Conservation (phyloP, 176 grass and related monocot species). For the Zea luxurians region DNA sequence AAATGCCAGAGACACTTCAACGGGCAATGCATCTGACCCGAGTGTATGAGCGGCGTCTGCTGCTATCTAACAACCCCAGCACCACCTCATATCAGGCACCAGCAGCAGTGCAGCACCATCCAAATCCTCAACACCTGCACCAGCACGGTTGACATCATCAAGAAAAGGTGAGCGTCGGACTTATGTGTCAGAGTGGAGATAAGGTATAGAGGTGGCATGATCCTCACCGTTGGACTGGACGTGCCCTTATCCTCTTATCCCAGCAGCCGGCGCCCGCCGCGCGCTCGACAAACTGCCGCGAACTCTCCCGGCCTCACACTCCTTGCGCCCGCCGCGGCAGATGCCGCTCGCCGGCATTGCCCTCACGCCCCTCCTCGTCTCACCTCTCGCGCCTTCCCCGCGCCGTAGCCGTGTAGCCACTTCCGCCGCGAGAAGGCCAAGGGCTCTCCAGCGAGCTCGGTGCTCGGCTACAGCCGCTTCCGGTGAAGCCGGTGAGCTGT, state of each 20-base stretch:
- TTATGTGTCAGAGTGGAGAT: neutral
- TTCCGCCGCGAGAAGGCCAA: neutral
- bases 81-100: no score
- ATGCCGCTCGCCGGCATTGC: slow-evolving; percentile 55
- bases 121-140: no score
- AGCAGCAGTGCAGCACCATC: no score
- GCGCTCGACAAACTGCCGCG: slow-evolving; percentile 35
- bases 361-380: slow-evolving; percentile 45
- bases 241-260: slow-evolving; percentile 44
- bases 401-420: neutral
- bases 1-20: no score
- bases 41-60: no score
- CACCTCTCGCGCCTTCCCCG: slow-evolving; percentile 5
- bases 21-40: no score
- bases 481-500: slow-evolving; percentile 32
- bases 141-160: no score
- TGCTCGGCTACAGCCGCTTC: slow-evolving; percentile 30
- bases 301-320: neutral
- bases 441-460: neutral
- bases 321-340: neutral
- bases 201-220: neutral
- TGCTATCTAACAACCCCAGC: no score
- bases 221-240: neutral
- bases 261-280: slow-evolving; percentile 22
- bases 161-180: no score